A percentile compares a stretch with the other conserved stretches of the same genome.
These are phyloP conservation scores for Chaetomium strumarium DNA, from an alignment of 2,329 filamentous ascomycete species.

Conservation along the genomic window DNA sequence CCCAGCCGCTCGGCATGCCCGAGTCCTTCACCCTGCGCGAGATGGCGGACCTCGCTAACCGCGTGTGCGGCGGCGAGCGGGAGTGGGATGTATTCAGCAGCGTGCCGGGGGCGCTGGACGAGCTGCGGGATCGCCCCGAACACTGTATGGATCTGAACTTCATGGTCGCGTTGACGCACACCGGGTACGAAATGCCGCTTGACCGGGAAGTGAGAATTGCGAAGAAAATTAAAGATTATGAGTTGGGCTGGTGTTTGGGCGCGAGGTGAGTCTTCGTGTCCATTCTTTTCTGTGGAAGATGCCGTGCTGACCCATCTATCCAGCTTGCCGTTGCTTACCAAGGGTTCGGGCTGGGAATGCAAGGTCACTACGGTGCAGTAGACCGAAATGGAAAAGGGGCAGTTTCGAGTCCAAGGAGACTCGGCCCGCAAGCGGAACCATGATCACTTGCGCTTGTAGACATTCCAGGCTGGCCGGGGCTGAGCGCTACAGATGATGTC, in stretches of 20 bases:
- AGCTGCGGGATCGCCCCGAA: constrained; percentile 78
- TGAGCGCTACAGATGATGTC: not conserved
- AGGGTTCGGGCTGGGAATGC: constrained; percentile 85
- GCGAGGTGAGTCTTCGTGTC: constrained; percentile 60
- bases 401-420: not conserved
- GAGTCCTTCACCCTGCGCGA: constrained; percentile 90
- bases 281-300: not conserved
- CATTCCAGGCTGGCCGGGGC: not conserved
- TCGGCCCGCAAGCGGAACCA: not conserved
- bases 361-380: constrained; percentile 71
- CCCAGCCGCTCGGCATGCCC: constrained; percentile 92
- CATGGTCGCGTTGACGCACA: constrained; percentile 87
- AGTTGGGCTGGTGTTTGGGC: constrained; percentile 95
- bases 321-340: constrained; percentile 76
- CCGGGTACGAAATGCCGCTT: constrained; percentile 96
- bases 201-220: constrained; percentile 95
- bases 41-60: constrained; percentile 75
- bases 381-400: not conserved
- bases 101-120: constrained; percentile 70
- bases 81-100: constrained; percentile 76
- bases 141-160: constrained; percentile 95
- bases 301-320: not conserved
- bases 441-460: not conserved
- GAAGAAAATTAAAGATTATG: constrained; percentile 97
- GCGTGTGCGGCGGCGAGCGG: constrained; percentile 73